Conservation (phyloP, 345 rosid species). For the Gossypium australe region DNA sequence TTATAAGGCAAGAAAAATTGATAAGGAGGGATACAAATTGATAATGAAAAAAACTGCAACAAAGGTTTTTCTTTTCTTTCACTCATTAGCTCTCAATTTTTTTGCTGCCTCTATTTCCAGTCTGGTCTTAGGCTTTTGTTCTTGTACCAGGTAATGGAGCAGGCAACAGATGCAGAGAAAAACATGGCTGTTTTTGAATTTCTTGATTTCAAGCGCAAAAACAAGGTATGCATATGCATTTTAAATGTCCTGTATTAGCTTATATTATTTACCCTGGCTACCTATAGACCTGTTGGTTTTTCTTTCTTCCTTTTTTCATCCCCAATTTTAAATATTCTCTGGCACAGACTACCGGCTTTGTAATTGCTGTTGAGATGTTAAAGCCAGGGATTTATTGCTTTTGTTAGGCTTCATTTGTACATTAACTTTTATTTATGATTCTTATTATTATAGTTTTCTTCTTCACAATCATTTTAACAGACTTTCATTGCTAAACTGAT, state of each 20-base stretch:
- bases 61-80: constrained; percentile 45
- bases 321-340: background rate
- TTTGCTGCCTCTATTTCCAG: background rate
- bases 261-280: background rate
- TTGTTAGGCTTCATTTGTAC: background rate
- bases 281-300: background rate
- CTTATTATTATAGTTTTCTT: background rate
- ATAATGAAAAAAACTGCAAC: constrained; percentile 98
- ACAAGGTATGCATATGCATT: constrained; percentile 60
- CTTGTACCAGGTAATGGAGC: constrained; percentile 85
- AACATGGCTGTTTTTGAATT: constrained; percentile 78
- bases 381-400: background rate
- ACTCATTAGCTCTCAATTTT: constrained; percentile 12
- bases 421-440: background rate
- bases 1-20: constrained; percentile 91
- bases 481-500: background rate
- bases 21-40: constrained; percentile 88
- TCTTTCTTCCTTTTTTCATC: background rate
- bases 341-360: background rate
- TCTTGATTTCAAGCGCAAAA: constrained; percentile 94
- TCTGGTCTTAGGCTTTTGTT: constrained; percentile 3
- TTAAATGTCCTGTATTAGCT: background rate
- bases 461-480: background rate
- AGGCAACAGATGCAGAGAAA: constrained; percentile 86
- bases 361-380: background rate